Conservation (phyloP, 306 rosid species). For the Senna siamea region DNA sequence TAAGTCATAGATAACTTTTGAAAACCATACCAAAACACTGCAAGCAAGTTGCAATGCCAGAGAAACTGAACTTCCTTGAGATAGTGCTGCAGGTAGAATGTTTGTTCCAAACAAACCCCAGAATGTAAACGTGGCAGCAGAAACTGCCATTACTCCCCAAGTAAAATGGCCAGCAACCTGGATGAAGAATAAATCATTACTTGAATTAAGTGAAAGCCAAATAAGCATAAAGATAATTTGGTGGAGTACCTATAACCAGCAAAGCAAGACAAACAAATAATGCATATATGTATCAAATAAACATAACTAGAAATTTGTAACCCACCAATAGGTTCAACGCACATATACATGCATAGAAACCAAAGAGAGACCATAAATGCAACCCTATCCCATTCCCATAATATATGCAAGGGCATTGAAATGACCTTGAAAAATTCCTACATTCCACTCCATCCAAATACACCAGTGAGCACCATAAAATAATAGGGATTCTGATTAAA, state of each 20-base stretch:
- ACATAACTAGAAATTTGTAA: neutral
- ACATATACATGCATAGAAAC: neutral
- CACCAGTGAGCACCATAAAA: neutral
- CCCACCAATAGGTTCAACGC: too few species aligned
- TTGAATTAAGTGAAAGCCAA: conserved; percentile 20
- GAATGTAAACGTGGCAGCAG: conserved; percentile 80
- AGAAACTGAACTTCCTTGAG: conserved; percentile 82
- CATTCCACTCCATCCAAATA: neutral
- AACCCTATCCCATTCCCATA: neutral
- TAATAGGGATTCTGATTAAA: neutral
- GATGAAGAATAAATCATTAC: conserved; percentile 34
- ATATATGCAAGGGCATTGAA: neutral
- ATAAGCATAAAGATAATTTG: conserved; percentile 10
- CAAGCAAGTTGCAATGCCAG: conserved; percentile 97
- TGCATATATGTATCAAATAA: neutral
- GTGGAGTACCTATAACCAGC: conserved; percentile 1
- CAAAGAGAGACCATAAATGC: neutral
- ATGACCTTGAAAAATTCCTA: neutral
- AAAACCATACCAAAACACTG: conserved; percentile 85
- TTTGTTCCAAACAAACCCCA: conserved; percentile 81
- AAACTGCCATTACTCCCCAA: conserved; percentile 91
- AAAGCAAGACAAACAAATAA: neutral
- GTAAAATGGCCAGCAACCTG: conserved; percentile 98
- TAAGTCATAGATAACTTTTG: conserved; percentile 4
- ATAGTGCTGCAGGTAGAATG: conserved; percentile 66